Percentiles rank a stretch among this genome's conserved stretches.
phyloP scores from a whole-genome alignment of 176 grass and related monocot species.

The Carex pumila region DNA sequence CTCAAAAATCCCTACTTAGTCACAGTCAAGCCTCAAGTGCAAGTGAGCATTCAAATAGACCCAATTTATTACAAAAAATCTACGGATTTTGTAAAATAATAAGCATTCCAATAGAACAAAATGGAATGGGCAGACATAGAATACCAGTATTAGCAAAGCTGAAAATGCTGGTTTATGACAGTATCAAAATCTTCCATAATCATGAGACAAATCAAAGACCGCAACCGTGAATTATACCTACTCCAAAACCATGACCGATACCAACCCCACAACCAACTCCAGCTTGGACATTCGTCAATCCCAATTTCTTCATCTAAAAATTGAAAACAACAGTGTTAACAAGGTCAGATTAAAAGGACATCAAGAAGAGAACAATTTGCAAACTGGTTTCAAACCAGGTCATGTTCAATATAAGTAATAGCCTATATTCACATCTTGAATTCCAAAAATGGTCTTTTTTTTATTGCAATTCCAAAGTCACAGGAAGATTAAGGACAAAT shows the following conservation, averaged over 20 bases:
- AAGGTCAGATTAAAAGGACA: constrained; percentile 9
- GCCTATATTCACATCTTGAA: neutral
- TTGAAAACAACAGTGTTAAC: neutral
- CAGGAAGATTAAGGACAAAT: neutral
- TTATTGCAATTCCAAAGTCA: neutral
- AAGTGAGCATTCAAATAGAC: neutral
- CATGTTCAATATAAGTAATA: neutral
- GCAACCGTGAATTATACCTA: constrained; percentile 44
- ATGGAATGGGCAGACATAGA: neutral
- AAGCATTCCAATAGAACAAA: neutral
- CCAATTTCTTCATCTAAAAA: constrained; percentile 57
- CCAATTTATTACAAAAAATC: neutral
- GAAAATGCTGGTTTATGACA: constrained; percentile 10
- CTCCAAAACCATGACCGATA: constrained; percentile 86
- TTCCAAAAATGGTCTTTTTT: neutral
- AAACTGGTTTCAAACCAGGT: neutral
- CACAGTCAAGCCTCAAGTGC: neutral
- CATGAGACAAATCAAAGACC: neutral
- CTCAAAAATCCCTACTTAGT: neutral
- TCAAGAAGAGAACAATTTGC: constrained; percentile 4
- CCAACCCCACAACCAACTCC: constrained; percentile 93
- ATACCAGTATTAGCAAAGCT: neutral
- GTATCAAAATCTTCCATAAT: constrained; percentile 4
- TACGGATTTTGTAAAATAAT: neutral
- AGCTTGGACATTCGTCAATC: constrained; percentile 69